Conservation (phyloP, 1,139 yeast genomes). For the Zygosaccharomyces sapae region DNA sequence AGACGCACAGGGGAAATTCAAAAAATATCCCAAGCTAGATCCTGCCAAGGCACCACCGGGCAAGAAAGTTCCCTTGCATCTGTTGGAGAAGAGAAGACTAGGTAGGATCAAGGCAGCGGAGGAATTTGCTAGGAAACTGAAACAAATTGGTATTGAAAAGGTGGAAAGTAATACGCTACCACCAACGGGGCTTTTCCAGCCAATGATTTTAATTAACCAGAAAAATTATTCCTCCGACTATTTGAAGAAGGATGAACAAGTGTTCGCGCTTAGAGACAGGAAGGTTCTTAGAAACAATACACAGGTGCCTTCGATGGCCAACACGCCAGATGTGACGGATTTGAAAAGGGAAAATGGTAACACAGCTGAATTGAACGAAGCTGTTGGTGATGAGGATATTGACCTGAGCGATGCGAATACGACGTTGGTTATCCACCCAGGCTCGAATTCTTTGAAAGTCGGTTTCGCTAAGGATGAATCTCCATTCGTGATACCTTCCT, state of each 20-base stretch:
- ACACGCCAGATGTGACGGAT: slow-evolving; percentile 21
- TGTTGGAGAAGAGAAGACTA: slow-evolving; percentile 64
- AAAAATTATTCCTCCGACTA: slow-evolving; percentile 93
- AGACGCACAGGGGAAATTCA: slow-evolving; percentile 13
- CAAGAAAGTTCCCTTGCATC: slow-evolving; percentile 53
- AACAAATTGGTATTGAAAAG: slow-evolving; percentile 71
- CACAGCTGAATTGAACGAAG: slow-evolving; percentile 31
- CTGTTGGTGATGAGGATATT: slow-evolving; percentile 35
- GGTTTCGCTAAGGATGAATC: slow-evolving; percentile 83
- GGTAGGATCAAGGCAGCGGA: slow-evolving; percentile 76
- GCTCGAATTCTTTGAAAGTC: slow-evolving; percentile 69
- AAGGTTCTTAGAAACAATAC: slow-evolving; percentile 46
- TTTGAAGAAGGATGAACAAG: slow-evolving; percentile 83
- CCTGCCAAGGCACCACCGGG: slow-evolving; percentile 22
- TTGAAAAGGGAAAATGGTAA: slow-evolving; percentile 28
- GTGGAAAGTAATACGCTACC: slow-evolving; percentile 60
- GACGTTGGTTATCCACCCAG: slow-evolving; percentile 82
- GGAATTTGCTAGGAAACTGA: slow-evolving; percentile 65
- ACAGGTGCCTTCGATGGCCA: slow-evolving; percentile 27
- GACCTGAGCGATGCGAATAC: slow-evolving; percentile 52
- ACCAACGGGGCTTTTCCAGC: slow-evolving; percentile 56
- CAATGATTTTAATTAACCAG: slow-evolving; percentile 77
- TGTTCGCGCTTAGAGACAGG: slow-evolving; percentile 55
- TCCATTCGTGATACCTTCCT: slow-evolving; percentile 70
- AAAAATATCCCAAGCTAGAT: slow-evolving; percentile 21